These are phyloP conservation scores for Zanthoxylum bungeanum DNA, from an alignment of 345 rosid species.

Conservation along the genomic window DNA sequence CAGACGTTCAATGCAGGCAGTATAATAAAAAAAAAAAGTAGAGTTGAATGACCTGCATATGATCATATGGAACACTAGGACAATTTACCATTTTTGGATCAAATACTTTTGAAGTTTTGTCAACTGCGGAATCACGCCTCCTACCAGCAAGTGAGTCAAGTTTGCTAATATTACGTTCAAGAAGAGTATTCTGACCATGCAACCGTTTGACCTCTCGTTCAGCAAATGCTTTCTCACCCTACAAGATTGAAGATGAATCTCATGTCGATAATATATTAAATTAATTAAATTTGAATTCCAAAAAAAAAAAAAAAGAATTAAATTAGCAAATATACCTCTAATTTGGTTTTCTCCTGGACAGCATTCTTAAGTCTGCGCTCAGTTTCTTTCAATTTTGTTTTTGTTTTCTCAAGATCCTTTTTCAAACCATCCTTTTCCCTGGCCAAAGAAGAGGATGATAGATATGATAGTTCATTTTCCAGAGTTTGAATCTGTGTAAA, in stretches of 20 bases:
- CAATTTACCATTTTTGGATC: slow-evolving; percentile 43
- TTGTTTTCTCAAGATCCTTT: slow-evolving; percentile 84
- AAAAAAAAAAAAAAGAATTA: neutral
- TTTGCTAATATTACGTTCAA: slow-evolving; percentile 81
- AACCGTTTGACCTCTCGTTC: slow-evolving; percentile 75
- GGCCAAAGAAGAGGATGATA: slow-evolving; percentile 61
- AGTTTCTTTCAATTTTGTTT: slow-evolving; percentile 70
- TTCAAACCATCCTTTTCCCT: slow-evolving; percentile 76
- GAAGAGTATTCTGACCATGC: slow-evolving; percentile 70
- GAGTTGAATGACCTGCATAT: slow-evolving; percentile 44
- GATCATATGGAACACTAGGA: slow-evolving; percentile 32
- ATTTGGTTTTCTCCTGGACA: slow-evolving; percentile 92
- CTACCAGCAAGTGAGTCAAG: slow-evolving; percentile 78
- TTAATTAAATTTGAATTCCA: neutral
- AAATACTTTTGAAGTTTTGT: slow-evolving; percentile 41
- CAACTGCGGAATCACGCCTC: slow-evolving; percentile 65
- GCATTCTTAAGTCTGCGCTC: slow-evolving; percentile 80
- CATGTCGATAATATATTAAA: neutral
- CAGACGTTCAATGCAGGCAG: neutral
- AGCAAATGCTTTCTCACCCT: slow-evolving; percentile 87
- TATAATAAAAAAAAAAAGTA: neutral
- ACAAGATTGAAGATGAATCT: slow-evolving; percentile 10
- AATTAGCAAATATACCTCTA: slow-evolving; percentile 71
- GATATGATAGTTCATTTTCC: slow-evolving; percentile 60
- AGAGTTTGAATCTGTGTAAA: slow-evolving; percentile 60